These are phyloP conservation scores for Colletotrichum spinosum DNA, from an alignment of 2,329 filamentous ascomycete species.

Conservation along the genomic window DNA sequence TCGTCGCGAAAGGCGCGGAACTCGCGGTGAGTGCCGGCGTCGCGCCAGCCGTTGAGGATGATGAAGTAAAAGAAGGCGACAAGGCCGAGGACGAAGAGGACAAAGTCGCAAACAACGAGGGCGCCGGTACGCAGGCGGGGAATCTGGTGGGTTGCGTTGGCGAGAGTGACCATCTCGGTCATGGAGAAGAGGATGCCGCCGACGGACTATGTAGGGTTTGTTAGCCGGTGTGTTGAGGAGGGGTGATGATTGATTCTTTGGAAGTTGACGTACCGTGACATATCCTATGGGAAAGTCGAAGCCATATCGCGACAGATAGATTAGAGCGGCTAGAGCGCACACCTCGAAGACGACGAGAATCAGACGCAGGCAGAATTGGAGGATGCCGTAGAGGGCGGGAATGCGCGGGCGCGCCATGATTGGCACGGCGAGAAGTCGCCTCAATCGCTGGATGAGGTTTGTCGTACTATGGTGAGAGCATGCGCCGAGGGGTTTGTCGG, in stretches of 20 bases:
- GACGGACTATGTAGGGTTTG: conserved; percentile 38
- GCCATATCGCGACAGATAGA: conserved; percentile 34
- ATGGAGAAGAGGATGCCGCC: conserved; percentile 58
- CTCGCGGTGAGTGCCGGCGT: conserved; percentile 27
- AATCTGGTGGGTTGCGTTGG: conserved; percentile 39
- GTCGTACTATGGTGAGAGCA: conserved; percentile 29
- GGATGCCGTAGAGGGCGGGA: conserved; percentile 38
- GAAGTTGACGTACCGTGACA: conserved; percentile 25
- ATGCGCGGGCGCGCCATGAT: conserved; percentile 38
- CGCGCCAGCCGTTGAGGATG: conserved; percentile 38
- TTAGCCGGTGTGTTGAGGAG: background rate
- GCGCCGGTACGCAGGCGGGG: conserved; percentile 35
- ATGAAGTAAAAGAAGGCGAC: conserved; percentile 40
- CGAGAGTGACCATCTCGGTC: conserved; percentile 45
- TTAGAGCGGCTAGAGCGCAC: conserved; percentile 38
- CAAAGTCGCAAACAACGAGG: conserved; percentile 37
- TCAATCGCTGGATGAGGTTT: conserved; percentile 7
- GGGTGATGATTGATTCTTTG: no score
- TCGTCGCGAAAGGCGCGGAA: conserved; percentile 32
- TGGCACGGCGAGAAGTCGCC: conserved; percentile 10
- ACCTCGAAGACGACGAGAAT: conserved; percentile 38
- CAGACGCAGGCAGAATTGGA: conserved; percentile 39
- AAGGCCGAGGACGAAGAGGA: conserved; percentile 39
- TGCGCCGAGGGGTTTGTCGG: conserved; percentile 9
- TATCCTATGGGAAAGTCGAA: conserved; percentile 37